These are phyloP conservation scores for Endothia cerciana DNA, from an alignment of 2,329 filamentous ascomycete genomes.

Conservation along the genomic window DNA sequence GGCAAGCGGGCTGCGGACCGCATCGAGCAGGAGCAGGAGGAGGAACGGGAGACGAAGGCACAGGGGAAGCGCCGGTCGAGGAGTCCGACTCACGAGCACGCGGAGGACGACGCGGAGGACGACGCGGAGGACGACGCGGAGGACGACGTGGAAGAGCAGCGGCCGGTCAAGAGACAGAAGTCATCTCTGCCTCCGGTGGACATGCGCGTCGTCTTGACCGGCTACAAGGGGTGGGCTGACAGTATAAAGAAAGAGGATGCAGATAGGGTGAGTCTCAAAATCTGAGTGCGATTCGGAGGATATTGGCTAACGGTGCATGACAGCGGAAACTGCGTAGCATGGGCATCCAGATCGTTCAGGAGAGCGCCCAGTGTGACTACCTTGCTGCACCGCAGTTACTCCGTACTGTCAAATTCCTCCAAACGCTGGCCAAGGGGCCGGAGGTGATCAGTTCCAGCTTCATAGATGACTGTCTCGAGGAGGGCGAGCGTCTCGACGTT, in stretches of 20 bases:
- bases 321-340: conserved; percentile 81
- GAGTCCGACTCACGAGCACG: conserved; percentile 40
- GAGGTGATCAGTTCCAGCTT: conserved; percentile 77
- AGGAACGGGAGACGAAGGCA: conserved; percentile 33
- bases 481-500: conserved; percentile 65
- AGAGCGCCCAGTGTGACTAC: conserved; percentile 78
- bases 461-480: conserved; percentile 75
- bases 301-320: conserved; percentile 30
- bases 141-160: conserved; percentile 50
- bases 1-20: conserved; percentile 65
- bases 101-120: conserved; percentile 42
- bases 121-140: conserved; percentile 39
- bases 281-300: conserved; percentile 29
- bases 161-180: conserved; percentile 65
- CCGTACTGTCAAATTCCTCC: conserved; percentile 91
- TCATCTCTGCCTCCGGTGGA: conserved; percentile 66
- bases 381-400: conserved; percentile 86
- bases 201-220: conserved; percentile 80
- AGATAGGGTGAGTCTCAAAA: conserved; percentile 68
- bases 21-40: conserved; percentile 54
- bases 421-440: conserved; percentile 80
- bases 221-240: conserved; percentile 80
- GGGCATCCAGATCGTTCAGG: conserved; percentile 79
- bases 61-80: conserved; percentile 41
- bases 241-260: conserved; percentile 74